Evolutionary conservation across 768 basidiomycete genomes (phyloP).

Genomic region (Cyclocybe aegerita): DNA sequence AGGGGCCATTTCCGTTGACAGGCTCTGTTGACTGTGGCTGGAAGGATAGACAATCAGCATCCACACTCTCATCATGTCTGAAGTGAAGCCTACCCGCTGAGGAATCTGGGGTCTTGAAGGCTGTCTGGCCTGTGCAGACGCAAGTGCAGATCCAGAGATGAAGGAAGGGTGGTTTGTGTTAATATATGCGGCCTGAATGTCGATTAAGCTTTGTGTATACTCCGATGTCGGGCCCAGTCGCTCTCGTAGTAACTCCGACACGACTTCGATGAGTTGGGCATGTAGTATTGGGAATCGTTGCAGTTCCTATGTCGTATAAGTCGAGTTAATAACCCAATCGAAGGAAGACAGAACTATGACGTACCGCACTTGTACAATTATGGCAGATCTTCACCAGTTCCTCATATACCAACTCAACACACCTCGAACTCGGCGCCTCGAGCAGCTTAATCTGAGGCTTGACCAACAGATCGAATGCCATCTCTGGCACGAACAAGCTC

Average conservation of each 20-base stretch:
- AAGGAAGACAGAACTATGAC: conserved; percentile 20
- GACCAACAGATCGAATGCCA: conserved; percentile 94
- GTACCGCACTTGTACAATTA: conserved; percentile 88
- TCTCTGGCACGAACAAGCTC: conserved; percentile 94
- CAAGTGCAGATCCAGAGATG: conserved; percentile 72
- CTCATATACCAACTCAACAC: conserved; percentile 98
- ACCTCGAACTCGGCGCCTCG: conserved; percentile 88
- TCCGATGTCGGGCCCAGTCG: conserved; percentile 94
- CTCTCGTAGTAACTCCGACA: conserved; percentile 95
- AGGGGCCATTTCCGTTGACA: conserved; percentile 47
- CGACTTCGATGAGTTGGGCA: conserved; percentile 92
- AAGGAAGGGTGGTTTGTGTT: conserved; percentile 99
- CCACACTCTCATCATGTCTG: background rate
- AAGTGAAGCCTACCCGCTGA: conserved; percentile 48
- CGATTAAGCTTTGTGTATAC: conserved; percentile 94
- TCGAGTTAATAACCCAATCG: background rate
- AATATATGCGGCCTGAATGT: conserved; percentile 98
- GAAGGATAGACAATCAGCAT: conserved; percentile 11
- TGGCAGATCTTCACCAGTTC: conserved; percentile 98
- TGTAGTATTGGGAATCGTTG: conserved; percentile 94
- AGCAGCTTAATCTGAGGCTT: conserved; percentile 98
- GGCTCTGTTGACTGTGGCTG: conserved; percentile 69
- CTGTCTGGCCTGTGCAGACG: conserved; percentile 46
- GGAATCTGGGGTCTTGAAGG: conserved; percentile 44
- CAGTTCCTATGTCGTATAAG: conserved; percentile 63